phyloP scores from a whole-genome alignment of 257 asterid genomes.

The Jaltomata sinuosa region DNA sequence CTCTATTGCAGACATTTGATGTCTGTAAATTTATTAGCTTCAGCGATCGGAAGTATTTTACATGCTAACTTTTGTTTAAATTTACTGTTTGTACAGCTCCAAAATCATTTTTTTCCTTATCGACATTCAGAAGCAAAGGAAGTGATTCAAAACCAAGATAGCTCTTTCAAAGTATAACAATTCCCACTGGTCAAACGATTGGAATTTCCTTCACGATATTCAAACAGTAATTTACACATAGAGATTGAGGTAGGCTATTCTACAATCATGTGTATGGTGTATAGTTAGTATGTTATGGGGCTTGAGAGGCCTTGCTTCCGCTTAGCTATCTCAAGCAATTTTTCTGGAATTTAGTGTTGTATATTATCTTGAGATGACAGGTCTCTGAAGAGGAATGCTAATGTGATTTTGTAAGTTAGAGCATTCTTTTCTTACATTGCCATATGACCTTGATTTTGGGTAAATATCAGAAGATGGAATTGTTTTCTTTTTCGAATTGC shows the following conservation, averaged over 20 bases:
- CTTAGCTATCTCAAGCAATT: background rate
- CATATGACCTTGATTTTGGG: background rate
- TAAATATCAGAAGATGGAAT: background rate
- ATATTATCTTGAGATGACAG: background rate
- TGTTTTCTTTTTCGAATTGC: background rate
- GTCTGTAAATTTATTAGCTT: background rate
- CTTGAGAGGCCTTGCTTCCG: background rate
- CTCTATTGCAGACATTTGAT: background rate
- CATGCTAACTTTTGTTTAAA: background rate
- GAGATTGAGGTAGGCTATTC: background rate
- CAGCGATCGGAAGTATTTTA: background rate
- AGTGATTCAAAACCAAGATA: constrained; percentile 14
- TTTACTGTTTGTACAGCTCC: constrained; percentile 7
- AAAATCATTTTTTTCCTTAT: constrained; percentile 8
- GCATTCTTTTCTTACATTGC: background rate
- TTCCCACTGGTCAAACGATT: background rate
- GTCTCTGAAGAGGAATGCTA: background rate
- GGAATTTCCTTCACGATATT: background rate
- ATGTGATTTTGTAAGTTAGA: background rate
- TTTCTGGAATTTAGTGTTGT: background rate
- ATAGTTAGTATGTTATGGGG: background rate
- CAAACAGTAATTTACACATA: background rate
- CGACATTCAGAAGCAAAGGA: constrained; percentile 10
- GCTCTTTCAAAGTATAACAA: background rate
- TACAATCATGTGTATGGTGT: background rate